Base-by-base conservation (phyloP, 352 stramenopile species). In the Globisporangium megalacanthum region DNA sequence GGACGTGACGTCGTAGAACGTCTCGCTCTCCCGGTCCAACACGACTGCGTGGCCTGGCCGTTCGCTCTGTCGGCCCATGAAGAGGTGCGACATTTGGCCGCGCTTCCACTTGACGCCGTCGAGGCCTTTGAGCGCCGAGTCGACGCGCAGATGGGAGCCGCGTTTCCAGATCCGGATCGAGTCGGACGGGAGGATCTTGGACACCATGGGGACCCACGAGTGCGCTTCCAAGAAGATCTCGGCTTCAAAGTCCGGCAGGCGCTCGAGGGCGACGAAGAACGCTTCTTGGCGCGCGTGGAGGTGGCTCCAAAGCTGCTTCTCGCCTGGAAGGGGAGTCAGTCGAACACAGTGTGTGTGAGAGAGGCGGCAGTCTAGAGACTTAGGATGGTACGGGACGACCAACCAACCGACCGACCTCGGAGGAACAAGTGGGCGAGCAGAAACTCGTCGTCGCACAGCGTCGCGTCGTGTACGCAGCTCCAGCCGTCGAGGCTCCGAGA, bases 151-250 rank as follows among this genome's bases (percentile, higher is more conserved):
- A 36, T 86, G 70, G 39, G 79, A 75, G 29, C 83, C 79, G 33
- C 73, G 75, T 70, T 93, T 93, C 65, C 61, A 78, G 49, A 93
- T 75, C 22, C 67, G 75, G 49, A 90, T 76, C 33, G 76, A 88
- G 60, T 93, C 79, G 5, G 80, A 90, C 9, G 83, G 83, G 49
- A 93, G 61, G 29, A 88, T 80, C 64, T 75, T 86, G 19, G 83
- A 93, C 22, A 93, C 80, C 9, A 87, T 76, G 1, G 83, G 83
- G 39, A 93, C 77, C 83, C 83, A 93, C 60, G 83, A 93, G 36
- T 85, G 80, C 29, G 82, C 74, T 52, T 91, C 80, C 33, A 91
- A 62, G 41, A 87, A 88, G 49, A 93, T 86, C 61, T 93, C 83
- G 9, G 78, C 77, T 45, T 88, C 77, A 69, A 93, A 93, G 51